Base-by-base conservation (phyloP, 176 grass and related monocot species). In the Elymus sibiricus region DNA sequence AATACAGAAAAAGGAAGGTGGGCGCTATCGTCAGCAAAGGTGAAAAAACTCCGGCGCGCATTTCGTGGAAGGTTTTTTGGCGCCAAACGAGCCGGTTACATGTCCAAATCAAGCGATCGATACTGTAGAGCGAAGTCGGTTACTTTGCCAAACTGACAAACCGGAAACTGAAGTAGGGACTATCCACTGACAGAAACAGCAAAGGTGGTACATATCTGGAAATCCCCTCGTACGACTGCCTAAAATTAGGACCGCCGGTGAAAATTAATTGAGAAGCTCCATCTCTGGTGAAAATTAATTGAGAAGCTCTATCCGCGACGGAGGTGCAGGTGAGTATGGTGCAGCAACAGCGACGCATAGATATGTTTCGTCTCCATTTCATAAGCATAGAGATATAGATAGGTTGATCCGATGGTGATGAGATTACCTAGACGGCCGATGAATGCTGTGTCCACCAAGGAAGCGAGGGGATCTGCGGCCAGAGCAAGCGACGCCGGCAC, bases 381-480 rank as follows among this genome's bases (percentile, higher is more conserved):
- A 9, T 42, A 37, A 6, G 9, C 8, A 9, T 4, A 22, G 11
- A 22, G 11, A 3, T 40, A 46, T 42, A 22, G 25, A 75, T 51
- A 6, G 24, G 72, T 22, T 70, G 13, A 17, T 7, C 17, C 46
- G 32, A 42, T 14, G 16, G 17, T 19, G 10, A 11, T 72, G 29
- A 9, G 42, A 12, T 84, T 84, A 99, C 97, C 97, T 99, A 99
- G 72, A 62, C 93, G 90, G 25, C 97, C 97, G 79, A 99, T 91
- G 88, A 99, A 99, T 65, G 90, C 94, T 13, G 97, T 99, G 84
- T 99, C 97, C 2, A 99, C 85, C 68, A 99, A 63, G 79, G 97
- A 99, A 56, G 97, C 97, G 1, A 99, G 90, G 39, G 97, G 97
- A 69, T 99, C 97, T 25, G 97, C 97, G 1, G 97, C 97, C 83